These are phyloP conservation scores for Scheffersomyces stipitis DNA, from an alignment of 805 yeast species.

Conservation along the genomic window DNA sequence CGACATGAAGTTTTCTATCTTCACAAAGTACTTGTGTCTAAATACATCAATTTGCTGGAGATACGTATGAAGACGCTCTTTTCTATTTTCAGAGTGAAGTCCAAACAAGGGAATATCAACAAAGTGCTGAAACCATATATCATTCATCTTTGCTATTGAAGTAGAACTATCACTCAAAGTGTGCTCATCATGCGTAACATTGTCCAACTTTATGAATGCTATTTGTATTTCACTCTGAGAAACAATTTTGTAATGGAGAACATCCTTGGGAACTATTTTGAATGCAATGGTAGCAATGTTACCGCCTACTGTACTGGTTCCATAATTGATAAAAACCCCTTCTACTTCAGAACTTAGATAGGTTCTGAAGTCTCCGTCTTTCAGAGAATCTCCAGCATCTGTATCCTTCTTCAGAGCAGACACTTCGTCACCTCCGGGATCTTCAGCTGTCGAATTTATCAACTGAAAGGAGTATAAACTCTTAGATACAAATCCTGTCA, in stretches of 20 bases:
- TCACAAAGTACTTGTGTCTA: slow-evolving; percentile 8
- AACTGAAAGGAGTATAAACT: slow-evolving; percentile 22
- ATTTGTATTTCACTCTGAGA: slow-evolving; percentile 24
- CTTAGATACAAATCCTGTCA: slow-evolving; percentile 19
- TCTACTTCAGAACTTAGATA: slow-evolving; percentile 22
- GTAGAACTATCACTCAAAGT: slow-evolving; percentile 7
- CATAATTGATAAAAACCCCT: slow-evolving; percentile 28
- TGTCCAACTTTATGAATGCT: slow-evolving; percentile 21
- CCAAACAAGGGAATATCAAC: slow-evolving; percentile 18
- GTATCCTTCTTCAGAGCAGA: background rate
- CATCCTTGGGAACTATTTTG: slow-evolving; percentile 25
- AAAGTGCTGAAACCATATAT: slow-evolving; percentile 20
- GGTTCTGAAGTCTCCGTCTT: slow-evolving; percentile 4
- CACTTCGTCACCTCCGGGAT: slow-evolving; percentile 7
- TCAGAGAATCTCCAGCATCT: slow-evolving; percentile 3
- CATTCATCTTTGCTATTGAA: slow-evolving; percentile 23
- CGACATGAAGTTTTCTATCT: background rate
- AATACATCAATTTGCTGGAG: slow-evolving; percentile 14
- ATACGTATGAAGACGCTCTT: slow-evolving; percentile 9
- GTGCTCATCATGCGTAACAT: slow-evolving; percentile 1
- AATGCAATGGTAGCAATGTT: slow-evolving; percentile 23
- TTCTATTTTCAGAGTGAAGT: slow-evolving; percentile 1
- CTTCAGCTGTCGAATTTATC: slow-evolving; percentile 14
- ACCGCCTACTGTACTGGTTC: slow-evolving; percentile 14
- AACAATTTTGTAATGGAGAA: slow-evolving; percentile 24